Evolutionary conservation across 2,329 filamentous ascomycete genomes (phyloP), one percentile per base, ranked within the genome.

Genomic region (Fusarium guadeloupense): DNA sequence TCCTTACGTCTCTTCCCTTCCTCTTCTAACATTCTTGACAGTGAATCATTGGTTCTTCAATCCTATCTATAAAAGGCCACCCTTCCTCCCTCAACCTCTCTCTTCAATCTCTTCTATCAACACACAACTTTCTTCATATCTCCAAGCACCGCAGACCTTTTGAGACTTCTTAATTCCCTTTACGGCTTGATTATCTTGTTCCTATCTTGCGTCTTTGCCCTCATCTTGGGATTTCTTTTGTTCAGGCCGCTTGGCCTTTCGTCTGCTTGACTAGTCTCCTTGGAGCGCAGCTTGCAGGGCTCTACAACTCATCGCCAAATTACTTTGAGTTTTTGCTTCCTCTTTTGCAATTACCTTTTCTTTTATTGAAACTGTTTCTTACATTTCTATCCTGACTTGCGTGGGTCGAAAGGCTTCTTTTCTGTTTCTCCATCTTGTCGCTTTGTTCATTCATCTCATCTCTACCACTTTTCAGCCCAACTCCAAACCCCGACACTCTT

Each of bases 41-140:
- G 33, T 56, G 40, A 56, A 41, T 56, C 50, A 46, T 4, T 17
- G 4, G 23, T 39, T 9, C 14, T 17, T 45, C 5, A 34, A 40
- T 25, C 9, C 4, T 23, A 3, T 53, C 17, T 31, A 54, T 34
- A 41, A 41, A 45, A 49, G 14, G 20, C 26, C 30, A 2, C 42
- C 13, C 42, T 52, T 56, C 26, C 12, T 35, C 34, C n/a, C 30
- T 17, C 14, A 3, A 31, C 13, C 19, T 28, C 16, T 10, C 8
- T 41, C 31, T 31, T 30, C n/a, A 23, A 46, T 35, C 33, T 48
- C 42, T 61, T 48, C 42, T 10, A 30, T 30, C 20, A 35, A 35
- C 25, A 47, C 25, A 6, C 10, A 17, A 31, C 6, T 17, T 20
- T n/a, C 28, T 40, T 23, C 23, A 14, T 17, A 14, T 13, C 33